Base-by-base conservation (phyloP, 306 rosid species). In the Cucurbita ficifolia region DNA sequence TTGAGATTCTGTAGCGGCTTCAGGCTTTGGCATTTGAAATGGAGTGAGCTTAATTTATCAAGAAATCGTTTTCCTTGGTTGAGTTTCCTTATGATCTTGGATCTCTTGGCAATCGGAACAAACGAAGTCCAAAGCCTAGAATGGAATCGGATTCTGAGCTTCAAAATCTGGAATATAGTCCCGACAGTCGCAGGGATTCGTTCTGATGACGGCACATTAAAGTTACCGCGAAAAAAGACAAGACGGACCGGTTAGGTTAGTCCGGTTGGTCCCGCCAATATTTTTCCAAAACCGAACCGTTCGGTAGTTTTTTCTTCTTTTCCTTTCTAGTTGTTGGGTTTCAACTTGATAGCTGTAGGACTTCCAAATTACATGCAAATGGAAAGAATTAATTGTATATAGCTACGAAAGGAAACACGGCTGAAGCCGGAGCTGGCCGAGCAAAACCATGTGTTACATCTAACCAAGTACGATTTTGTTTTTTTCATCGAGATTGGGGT, bases 21-120 rank as follows among this genome's bases (percentile, higher is more conserved):
- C 55, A 45, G 76, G 46, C 43, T 68, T 76, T 14, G 89, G 82
- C 94, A 85, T 90, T 7, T 43, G 21, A 13, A 46, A 68, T 14
- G 42, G 40, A 46, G 7, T 29, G 19, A 45, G 24, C 18, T 14
- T 8, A 67, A 67, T 14, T n/a, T 16, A 68, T 68, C 73, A 36
- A 14, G 14, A 68, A 21, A 7, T 19, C 38, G n/a, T 42, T 0
- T 16, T 46, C 40, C 13, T 22, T 14, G 3, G 22, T 68, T 1
- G 22, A 69, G 14, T 6, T 45, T 24, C 22, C 38, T 46, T 17
- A 22, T 29, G 33, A 29, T 29, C 33, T 29, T 29, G 3, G 33
- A 29, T 29, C 33, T 29, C 33, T 29, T 29, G 33, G 3, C 33
- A 29, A 29, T 29, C 33, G 33, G 3, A 35, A 59, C 8, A 48